Percentiles rank a stretch among this genome's conserved stretches.
Conservation (phyloP, 257 asterid genomes). For the Solanum sejunctum region DNA sequence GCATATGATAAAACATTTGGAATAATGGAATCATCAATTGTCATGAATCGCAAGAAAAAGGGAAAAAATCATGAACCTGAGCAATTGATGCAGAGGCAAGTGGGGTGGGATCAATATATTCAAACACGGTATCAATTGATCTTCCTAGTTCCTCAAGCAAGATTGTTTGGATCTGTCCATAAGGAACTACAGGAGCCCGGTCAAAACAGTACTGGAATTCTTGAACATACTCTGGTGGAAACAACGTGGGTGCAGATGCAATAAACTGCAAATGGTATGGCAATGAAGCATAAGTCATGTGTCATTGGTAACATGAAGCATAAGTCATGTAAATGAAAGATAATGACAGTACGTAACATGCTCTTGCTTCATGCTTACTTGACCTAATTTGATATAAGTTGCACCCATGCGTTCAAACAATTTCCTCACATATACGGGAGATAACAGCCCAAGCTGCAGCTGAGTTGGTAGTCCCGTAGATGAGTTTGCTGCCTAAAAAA, state of each 20-base stretch:
- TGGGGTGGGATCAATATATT: constrained; percentile 86
- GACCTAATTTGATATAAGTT: constrained; percentile 90
- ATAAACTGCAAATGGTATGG: constrained; percentile 48
- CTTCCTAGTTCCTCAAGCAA: constrained; percentile 69
- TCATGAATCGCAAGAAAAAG: not conserved
- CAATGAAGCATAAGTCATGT: constrained; percentile 5
- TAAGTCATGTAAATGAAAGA: constrained; percentile 1
- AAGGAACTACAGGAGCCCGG: constrained; percentile 81
- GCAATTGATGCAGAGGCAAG: constrained; percentile 98
- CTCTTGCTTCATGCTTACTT: constrained; percentile 31
- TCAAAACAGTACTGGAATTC: constrained; percentile 96
- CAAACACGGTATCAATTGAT: constrained; percentile 69
- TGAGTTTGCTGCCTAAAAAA: constrained; percentile 50
- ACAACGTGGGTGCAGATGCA: constrained; percentile 93
- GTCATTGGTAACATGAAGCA: not conserved
- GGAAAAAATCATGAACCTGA: constrained; percentile 41
- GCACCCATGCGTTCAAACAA: constrained; percentile 97
- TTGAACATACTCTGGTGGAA: constrained; percentile 89
- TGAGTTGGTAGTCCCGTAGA: constrained; percentile 53
- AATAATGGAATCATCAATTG: not conserved
- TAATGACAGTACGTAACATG: not conserved
- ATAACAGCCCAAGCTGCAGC: constrained; percentile 84
- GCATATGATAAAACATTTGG: not conserved
- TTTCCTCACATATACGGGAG: constrained; percentile 82
- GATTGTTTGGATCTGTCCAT: constrained; percentile 61